Evolutionary conservation across 177 flowering plant genomes (phyloP).

Genomic region (Vitis hybrid): DNA sequence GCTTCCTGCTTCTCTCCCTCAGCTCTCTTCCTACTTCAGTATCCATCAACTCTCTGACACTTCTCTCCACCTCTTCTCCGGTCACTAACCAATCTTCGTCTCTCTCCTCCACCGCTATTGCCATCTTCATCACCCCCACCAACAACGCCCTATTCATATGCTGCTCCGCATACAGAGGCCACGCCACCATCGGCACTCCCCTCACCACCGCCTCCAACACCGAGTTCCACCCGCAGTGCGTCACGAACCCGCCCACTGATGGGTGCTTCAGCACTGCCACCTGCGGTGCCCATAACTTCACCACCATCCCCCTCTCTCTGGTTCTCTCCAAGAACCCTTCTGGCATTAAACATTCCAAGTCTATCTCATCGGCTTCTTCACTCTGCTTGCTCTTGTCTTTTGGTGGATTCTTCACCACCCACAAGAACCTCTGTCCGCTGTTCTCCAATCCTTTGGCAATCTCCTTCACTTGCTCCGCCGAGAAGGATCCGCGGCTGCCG

Average conservation of each 20-base stretch:
- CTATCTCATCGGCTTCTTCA: conserved; percentile 3
- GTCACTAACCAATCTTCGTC: conserved; percentile 10
- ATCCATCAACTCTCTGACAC: conserved; percentile 23
- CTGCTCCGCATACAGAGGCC: conserved; percentile 19
- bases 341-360: too few species aligned
- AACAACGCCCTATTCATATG: conserved; percentile 9
- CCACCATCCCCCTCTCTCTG: background rate
- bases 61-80: conserved; percentile 15
- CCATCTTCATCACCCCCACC: conserved; percentile 18
- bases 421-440: conserved; percentile 4
- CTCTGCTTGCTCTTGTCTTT: background rate
- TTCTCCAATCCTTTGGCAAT: conserved; percentile 27
- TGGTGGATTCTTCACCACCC: background rate
- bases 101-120: conserved; percentile 5
- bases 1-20: background rate
- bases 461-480: conserved; percentile 21
- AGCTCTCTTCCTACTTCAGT: conserved; percentile 12
- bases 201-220: conserved; percentile 4
- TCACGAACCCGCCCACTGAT: too few species aligned
- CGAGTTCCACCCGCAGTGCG: background rate
- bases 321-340: background rate
- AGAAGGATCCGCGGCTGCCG: conserved; percentile 22
- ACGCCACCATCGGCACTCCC: conserved; percentile 17
- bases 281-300: background rate
- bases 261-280: too few species aligned